Base-by-base conservation (phyloP, 331 rosid species). In the Telfairia occidentalis region DNA sequence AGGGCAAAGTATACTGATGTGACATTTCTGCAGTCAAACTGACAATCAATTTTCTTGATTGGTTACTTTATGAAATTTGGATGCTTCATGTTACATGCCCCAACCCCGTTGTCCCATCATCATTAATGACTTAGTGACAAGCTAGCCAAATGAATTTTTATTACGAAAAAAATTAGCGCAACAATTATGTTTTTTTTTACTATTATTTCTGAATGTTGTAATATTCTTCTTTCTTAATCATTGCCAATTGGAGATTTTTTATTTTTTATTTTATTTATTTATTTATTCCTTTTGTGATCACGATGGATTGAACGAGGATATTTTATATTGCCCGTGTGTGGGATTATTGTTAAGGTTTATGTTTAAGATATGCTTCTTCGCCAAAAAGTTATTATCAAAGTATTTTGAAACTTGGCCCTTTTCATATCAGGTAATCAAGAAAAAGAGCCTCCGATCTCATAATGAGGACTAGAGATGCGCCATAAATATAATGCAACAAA, bases 381-480 rank as follows among this genome's bases (percentile, higher is more conserved):
- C 73, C 53, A 11, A 66, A 38, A 5, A 37, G 5, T 38, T 21
- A 7, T 24, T 42, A 5, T 23, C 0, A 18, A n/a, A 42, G 37
- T 67, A 67, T 5, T 1, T 26, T 86, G 75, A 78, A 75, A 80
- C 77, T 82, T 42, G 79, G 52, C 79, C 37, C 52, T 78, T 59
- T 79, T 37, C 79, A 60, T 75, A 80, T 26, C 88, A 90, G 98
- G 66, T 85, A 73, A 88, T 89, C 88, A 88, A 81, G 90, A 87
- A 82, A 83, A 92, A 75, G 64, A 82, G 78, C 74, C 76, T 40
- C 75, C 81, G 38, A 43, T 38, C 83, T 63, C 71, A 58, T 67
- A 76, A 82, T 74, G 82, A 78, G 58, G 86, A 86, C 74, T 84
- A 84, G 87, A 79, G 61, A 72, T 75, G 52, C 83, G 45, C 75